Base-by-base conservation (phyloP, 2,329 filamentous ascomycete genomes). In the Xylariales sp. region DNA sequence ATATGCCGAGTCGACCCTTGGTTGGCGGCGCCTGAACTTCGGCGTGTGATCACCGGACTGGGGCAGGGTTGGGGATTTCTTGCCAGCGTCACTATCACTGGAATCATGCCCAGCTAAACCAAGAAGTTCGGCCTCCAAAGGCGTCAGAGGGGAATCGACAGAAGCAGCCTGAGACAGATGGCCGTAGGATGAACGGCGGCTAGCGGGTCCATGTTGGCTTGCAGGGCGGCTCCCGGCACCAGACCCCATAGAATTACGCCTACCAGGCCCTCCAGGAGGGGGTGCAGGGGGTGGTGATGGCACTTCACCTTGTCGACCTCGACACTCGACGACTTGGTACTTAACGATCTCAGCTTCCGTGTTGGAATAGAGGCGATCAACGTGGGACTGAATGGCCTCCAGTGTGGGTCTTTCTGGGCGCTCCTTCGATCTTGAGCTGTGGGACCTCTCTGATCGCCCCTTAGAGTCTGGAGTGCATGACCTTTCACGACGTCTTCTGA, bases 51-150 rank as follows among this genome's bases (percentile, higher is more conserved):
- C 33, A 3, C 25, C 29, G 5, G 27, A 19, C 16, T 33, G 33
- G 4, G 27, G 35, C 9, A 5, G 18, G 15, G 24, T 47, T 3
- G 51, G 50, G 4, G 51, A 52, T 5, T 51, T 49, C 31, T 18
- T 45, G 29, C 40, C 52, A 10, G 46, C 31, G 14, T 60, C 54
- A 18, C 51, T 55, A 8, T 38, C 50, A 27, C 46, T 48, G 2
- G 42, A 19, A 9, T 40, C 46, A n/a, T n/a, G n/a, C n/a, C n/a
- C n/a, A 9, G 20, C 29, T 40, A 60, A 31, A 12, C 58, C 57
- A 28, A 61, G 50, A n/a, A 61, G 40, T 44, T 56, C 56, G 9
- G 52, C 51, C 18, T 59, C 57, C 20, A 50, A 56, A 10, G 53
- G 49, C 19, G 57, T 58, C 15, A 61, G 47, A 7, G 56, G 51